Evolutionary conservation across 306 rosid genomes (phyloP).

Genomic region (Parietaria judaica): DNA sequence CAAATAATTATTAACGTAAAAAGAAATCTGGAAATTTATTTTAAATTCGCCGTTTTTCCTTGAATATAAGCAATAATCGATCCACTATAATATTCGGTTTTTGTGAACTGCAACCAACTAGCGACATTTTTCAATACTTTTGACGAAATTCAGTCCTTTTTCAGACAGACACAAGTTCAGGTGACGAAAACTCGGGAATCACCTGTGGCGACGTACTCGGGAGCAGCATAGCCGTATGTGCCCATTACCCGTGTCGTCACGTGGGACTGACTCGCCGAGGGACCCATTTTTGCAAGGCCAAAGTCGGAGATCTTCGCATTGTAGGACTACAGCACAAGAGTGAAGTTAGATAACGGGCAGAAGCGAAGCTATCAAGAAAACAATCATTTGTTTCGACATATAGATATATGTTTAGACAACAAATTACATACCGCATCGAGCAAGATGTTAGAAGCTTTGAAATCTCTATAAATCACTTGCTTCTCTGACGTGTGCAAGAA

Average conservation of each 20-base stretch:
- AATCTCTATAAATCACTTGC: constrained; percentile 83
- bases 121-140: too few relatives aligned
- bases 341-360: constrained; percentile 11
- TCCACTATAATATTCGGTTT: too few relatives aligned
- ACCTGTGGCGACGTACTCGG: constrained; percentile 92
- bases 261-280: constrained; percentile 94
- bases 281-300: constrained; percentile 94
- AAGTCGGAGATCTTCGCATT: constrained; percentile 92
- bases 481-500: constrained; percentile 83
- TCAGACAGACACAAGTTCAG: neutral
- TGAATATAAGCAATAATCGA: too few relatives aligned
- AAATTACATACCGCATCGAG: constrained; percentile 82
- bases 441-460: constrained; percentile 90
- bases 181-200: constrained; percentile 2
- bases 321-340: constrained; percentile 47
- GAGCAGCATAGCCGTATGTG: constrained; percentile 95
- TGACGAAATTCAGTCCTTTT: too few relatives aligned
- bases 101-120: too few relatives aligned
- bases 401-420: neutral
- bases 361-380: neutral
- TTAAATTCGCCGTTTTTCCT: too few relatives aligned
- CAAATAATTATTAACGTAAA: too few relatives aligned
- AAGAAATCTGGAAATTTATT: too few relatives aligned
- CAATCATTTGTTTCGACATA: neutral
- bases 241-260: constrained; percentile 96